A percentile compares a stretch with the other conserved stretches of the same genome.
phyloP scores from a whole-genome alignment of 352 stramenopile species.

The Phytophthora quininea region DNA sequence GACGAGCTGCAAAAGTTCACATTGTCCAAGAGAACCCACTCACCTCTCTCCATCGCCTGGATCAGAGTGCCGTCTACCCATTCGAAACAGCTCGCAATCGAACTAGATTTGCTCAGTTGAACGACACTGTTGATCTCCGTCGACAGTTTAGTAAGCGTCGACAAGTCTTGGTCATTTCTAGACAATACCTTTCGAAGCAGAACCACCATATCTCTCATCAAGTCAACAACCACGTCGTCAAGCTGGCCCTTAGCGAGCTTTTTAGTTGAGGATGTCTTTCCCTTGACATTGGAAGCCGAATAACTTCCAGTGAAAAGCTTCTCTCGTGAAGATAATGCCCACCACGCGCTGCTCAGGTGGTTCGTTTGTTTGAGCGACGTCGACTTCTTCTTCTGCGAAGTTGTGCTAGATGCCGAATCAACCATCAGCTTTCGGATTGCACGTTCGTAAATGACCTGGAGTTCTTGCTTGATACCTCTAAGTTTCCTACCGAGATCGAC shows the following conservation, averaged over 20 bases:
- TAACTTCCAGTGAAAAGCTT: slow-evolving; percentile 42
- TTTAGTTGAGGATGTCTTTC: slow-evolving; percentile 33
- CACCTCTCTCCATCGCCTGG: slow-evolving; percentile 96
- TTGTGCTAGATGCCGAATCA: slow-evolving; percentile 17
- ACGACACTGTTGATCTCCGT: slow-evolving; percentile 51
- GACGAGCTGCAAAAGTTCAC: slow-evolving; percentile 99
- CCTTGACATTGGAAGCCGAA: slow-evolving; percentile 8
- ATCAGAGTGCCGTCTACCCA: slow-evolving; percentile 99
- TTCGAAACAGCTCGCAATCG: slow-evolving; percentile 92
- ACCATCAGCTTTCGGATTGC: slow-evolving; percentile 49
- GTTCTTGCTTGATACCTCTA: slow-evolving; percentile 65
- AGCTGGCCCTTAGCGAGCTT: slow-evolving; percentile 73
- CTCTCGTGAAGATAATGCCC: slow-evolving; percentile 49
- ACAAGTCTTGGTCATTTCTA: slow-evolving; percentile 11
- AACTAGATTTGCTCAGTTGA: slow-evolving; percentile 62
- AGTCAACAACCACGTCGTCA: slow-evolving; percentile 60
- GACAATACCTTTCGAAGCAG: slow-evolving; percentile 30
- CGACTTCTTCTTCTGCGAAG: slow-evolving; percentile 35
- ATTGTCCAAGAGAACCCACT: slow-evolving; percentile 99
- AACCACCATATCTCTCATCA: slow-evolving; percentile 55
- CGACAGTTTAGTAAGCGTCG: slow-evolving; percentile 22
- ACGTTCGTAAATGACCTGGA: slow-evolving; percentile 50
- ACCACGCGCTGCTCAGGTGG: slow-evolving; percentile 55
- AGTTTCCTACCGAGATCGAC: slow-evolving; percentile 91
- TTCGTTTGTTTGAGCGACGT: slow-evolving; percentile 42